Base-by-base conservation (phyloP, 352 stramenopile species). In the Phytophthora cryptogea region DNA sequence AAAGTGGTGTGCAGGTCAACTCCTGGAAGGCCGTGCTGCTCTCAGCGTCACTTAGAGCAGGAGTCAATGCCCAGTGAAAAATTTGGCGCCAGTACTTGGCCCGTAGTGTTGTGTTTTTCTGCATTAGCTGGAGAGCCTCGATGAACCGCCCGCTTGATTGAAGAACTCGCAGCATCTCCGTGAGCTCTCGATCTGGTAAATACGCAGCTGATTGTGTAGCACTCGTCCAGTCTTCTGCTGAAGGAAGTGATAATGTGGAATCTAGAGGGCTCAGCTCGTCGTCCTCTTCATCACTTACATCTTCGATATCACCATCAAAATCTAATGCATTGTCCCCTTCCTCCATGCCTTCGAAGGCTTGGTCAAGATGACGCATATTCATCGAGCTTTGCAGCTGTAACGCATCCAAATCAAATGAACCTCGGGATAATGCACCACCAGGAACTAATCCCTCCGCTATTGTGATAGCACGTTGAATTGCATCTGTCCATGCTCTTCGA, bases 101-200 rank as follows among this genome's bases (percentile, higher is more conserved):
- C 8, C 85, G 78, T 1, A 78, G 54, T 2, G 55, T 51, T 4
- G 85, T 76, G 36, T 91, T 73, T 39, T 74, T 75, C 23, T 73
- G 67, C 59, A 94, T 80, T 20, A 94, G 62, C 53, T 94, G 85
- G 0, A 94, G 66, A 26, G 85, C 85, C 54, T 94, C 85, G 2
- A 90, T 78, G 14, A 90, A 88, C 0, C 85, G 75, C 0, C 82
- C 85, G 20, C 66, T 72, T 0, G 64, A 66, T 46, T 92, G 85
- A 8, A 91, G 57, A 36, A 90, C 78, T 30, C 78, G 54, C 8
- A 94, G 66, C 66, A 91, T 88, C 20, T 75, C 75, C 0, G 69
- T 67, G 8, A 86, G 49, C 26, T 89, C 77, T 41, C 56, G 49
- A 41, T 78, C 79, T 14, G 74, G 70, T 40, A 83, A 60, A 56